These are phyloP conservation scores for Xerocomellus intermedius DNA, from an alignment of 768 basidiomycete species.

Conservation along the genomic window DNA sequence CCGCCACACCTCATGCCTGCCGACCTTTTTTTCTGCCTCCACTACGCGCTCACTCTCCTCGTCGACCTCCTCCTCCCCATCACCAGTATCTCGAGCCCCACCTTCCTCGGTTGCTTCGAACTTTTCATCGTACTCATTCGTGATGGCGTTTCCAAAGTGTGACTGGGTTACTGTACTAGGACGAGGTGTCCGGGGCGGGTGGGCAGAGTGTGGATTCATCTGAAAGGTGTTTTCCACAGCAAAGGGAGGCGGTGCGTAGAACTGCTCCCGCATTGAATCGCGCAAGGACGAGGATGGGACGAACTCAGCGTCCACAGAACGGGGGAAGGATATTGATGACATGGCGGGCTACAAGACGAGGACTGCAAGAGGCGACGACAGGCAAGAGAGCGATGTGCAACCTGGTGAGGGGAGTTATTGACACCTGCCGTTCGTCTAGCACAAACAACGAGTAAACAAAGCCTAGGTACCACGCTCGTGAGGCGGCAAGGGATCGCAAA, in stretches of 20 bases:
- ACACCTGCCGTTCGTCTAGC: not conserved
- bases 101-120: constrained; percentile 34
- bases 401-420: not conserved
- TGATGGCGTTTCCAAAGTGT: constrained; percentile 22
- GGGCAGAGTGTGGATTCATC: constrained; percentile 77
- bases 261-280: constrained; percentile 43
- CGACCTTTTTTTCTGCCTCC: constrained; percentile 46
- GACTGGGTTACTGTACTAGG: constrained; percentile 24
- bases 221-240: constrained; percentile 65
- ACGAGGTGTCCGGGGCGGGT: constrained; percentile 76
- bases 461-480: not conserved
- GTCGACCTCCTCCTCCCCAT: constrained; percentile 44
- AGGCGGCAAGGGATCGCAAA: not conserved
- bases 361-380: not conserved
- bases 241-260: constrained; percentile 54
- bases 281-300: constrained; percentile 38
- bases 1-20: constrained; percentile 71
- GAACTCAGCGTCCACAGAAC: constrained; percentile 37
- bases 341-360: constrained; percentile 34
- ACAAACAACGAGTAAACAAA: constrained; percentile 31
- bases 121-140: constrained; percentile 42
- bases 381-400: not conserved
- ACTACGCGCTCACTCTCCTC: constrained; percentile 47
- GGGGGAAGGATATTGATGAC: constrained; percentile 69
- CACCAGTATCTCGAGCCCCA: constrained; percentile 16